Base-by-base conservation (phyloP, 2,329 filamentous ascomycete species). In the Hypocreales sp. region DNA sequence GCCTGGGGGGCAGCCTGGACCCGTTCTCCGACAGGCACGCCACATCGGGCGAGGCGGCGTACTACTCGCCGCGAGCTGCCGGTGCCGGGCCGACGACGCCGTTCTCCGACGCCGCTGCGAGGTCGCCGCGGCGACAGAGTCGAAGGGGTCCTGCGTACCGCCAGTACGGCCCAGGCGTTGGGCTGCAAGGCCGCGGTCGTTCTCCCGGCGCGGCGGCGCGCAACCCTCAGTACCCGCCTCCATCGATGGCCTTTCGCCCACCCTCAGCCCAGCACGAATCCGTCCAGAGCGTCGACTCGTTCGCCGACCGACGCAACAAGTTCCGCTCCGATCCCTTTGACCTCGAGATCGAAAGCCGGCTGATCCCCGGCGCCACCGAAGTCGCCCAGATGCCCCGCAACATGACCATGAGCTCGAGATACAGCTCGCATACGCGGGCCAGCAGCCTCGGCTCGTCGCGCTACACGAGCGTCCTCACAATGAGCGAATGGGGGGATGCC, bases 241-340 rank as follows among this genome's bases (percentile, higher is more conserved):
- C 31, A 45, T 35, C 35, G 50, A 46, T 35, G 40, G 41, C 37
- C 51, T 50, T 26, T 56, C 57, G 11, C 34, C 56, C 28, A 14
- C 28, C 29, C 19, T 38, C 31, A 7, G 24, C 29, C 7, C 59
- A 60, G 38, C 54, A 58, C 22, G 56, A 60, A 17, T 52, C 51
- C 0, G 28, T 42, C 12, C 41, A 41, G 23, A 64, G 56, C 21
- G 40, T 47, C n/a, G 48, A 48, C 19, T 60, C 55, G n/a, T 55
- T 61, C 24, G 56, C 55, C 24, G 57, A 51, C 5, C 49, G 55
- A 11, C 59, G 63, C 30, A 64, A 63, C 39, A 70, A 68, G 40
- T 69, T 72, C 43, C 65, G 69, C 24, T 73, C 69, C 2, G 70
- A 76, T 36, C 71, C 69, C 2, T 76, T 76, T 40, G 72, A 77